Conservation (phyloP, 2,329 filamentous ascomycete genomes). For the Rasamsonia emersonii region DNA sequence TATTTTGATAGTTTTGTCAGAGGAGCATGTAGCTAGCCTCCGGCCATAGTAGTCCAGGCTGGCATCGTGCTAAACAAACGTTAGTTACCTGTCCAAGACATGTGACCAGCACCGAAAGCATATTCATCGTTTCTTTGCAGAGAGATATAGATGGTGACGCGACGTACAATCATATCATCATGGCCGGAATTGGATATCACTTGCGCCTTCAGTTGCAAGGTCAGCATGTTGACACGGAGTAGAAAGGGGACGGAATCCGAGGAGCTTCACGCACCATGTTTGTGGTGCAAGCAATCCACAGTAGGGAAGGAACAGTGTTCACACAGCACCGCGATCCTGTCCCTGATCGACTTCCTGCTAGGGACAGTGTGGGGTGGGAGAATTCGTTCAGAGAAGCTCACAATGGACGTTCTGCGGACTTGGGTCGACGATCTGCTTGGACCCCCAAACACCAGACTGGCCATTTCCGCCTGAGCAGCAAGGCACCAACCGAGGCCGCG, state of each 20-base stretch:
- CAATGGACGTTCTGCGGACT: too few relatives aligned
- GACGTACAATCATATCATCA: slow-evolving; percentile 98
- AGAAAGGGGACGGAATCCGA: slow-evolving; percentile 9
- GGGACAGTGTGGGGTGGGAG: too few relatives aligned
- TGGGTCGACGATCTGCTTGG: too few relatives aligned
- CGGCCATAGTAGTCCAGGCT: slow-evolving; percentile 98
- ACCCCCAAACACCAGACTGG: too few relatives aligned
- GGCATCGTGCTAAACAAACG: slow-evolving; percentile 70
- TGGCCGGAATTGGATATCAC: slow-evolving; percentile 80
- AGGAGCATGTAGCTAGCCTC: slow-evolving; percentile 91
- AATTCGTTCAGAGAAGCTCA: too few relatives aligned
- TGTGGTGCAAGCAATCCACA: slow-evolving; percentile 8
- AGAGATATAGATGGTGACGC: not conserved
- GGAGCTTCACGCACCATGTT: slow-evolving; percentile 9
- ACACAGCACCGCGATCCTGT: too few relatives aligned
- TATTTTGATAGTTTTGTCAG: slow-evolving; percentile 98
- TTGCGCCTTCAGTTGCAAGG: slow-evolving; percentile 49
- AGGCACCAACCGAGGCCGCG: too few relatives aligned
- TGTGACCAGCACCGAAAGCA: not conserved
- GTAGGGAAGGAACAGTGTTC: too few relatives aligned
- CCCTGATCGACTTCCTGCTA: too few relatives aligned
- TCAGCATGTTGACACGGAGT: slow-evolving; percentile 1
- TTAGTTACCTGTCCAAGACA: slow-evolving; percentile 1
- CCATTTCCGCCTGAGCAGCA: too few relatives aligned
- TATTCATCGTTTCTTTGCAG: not conserved